phyloP scores from a whole-genome alignment of 2,329 filamentous ascomycete species.

The Cladosporium sp. region DNA sequence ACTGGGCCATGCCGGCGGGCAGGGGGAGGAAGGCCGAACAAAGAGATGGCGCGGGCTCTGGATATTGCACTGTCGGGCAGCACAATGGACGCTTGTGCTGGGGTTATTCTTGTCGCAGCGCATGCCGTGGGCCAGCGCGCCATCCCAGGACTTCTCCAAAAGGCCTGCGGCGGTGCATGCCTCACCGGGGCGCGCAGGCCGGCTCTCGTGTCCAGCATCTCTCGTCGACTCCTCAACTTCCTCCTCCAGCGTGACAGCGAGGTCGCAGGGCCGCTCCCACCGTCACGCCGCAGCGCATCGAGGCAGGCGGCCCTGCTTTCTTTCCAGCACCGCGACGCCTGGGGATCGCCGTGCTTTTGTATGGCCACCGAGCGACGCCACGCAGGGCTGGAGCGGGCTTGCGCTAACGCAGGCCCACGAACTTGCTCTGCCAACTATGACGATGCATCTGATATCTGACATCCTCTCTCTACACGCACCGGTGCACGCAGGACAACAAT shows the following conservation, averaged over 20 bases:
- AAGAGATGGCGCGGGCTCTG: constrained; percentile 12
- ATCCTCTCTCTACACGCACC: too few relatives aligned
- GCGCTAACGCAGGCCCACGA: neutral
- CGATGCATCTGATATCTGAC: neutral
- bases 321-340: neutral
- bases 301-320: constrained; percentile 2
- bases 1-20: neutral
- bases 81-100: constrained; percentile 5
- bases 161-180: constrained; percentile 1
- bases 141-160: constrained; percentile 13
- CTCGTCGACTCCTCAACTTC: constrained; percentile 8
- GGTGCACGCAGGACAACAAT: too few relatives aligned
- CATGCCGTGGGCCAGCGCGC: constrained; percentile 1
- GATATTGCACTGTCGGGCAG: constrained; percentile 1
- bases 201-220: constrained; percentile 1
- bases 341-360: constrained; percentile 12
- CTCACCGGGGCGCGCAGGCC: neutral
- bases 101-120: constrained; percentile 8
- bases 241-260: constrained; percentile 10
- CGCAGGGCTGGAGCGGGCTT: neutral
- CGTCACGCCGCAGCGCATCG: constrained; percentile 7
- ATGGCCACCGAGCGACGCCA: constrained; percentile 1
- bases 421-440: constrained; percentile 7
- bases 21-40: constrained; percentile 13
- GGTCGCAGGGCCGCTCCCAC: constrained; percentile 8